These are phyloP conservation scores for Neocucurbitaria cava DNA, from an alignment of 2,329 filamentous ascomycete genomes.

Conservation along the genomic window DNA sequence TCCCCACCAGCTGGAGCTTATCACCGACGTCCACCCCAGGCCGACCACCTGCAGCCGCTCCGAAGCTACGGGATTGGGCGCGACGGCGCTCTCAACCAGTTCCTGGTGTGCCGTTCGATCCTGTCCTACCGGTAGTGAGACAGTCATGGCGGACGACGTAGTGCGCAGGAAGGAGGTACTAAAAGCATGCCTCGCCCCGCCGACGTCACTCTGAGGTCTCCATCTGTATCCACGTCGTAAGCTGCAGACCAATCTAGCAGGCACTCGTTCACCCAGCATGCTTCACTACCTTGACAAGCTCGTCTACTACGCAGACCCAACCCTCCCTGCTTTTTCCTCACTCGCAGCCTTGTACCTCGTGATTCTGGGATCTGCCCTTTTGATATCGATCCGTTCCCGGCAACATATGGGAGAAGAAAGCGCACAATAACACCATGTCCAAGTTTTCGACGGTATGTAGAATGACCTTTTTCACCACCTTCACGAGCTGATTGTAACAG, in stretches of 20 bases:
- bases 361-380: slow-evolving; percentile 31
- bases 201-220: slow-evolving; percentile 21
- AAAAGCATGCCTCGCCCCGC: slow-evolving; percentile 11
- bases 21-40: neutral
- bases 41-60: neutral
- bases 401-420: slow-evolving; percentile 15
- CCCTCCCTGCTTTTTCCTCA: slow-evolving; percentile 39
- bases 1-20: neutral
- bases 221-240: neutral
- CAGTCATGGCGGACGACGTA: neutral
- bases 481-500: slow-evolving; percentile 36
- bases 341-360: slow-evolving; percentile 38
- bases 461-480: neutral
- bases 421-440: slow-evolving; percentile 19
- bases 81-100: neutral
- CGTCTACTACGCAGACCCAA: slow-evolving; percentile 39
- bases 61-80: neutral
- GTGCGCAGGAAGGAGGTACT: neutral
- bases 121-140: neutral
- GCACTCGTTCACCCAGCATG: slow-evolving; percentile 25
- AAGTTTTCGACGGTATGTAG: slow-evolving; percentile 35
- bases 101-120: neutral
- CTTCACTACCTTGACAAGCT: slow-evolving; percentile 37
- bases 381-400: slow-evolving; percentile 34
- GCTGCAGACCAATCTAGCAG: slow-evolving; percentile 2